phyloP scores from a whole-genome alignment of 352 stramenopile genomes.

The Lagenidium giganteum region DNA sequence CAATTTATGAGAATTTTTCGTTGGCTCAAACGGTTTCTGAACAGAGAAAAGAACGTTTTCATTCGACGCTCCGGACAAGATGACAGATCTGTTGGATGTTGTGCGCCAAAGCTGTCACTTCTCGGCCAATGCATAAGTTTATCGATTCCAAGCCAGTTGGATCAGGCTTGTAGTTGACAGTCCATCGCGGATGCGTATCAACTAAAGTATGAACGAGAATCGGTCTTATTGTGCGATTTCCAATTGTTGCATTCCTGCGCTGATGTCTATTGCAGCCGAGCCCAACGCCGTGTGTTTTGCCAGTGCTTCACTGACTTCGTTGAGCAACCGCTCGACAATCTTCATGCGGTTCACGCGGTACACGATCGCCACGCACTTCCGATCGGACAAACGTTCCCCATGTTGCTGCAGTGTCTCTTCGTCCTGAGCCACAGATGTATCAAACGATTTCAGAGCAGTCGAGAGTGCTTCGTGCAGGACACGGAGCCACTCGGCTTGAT shows the following conservation, averaged over 20 bases:
- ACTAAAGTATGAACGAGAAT: no score
- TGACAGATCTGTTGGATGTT: slow-evolving; percentile 37
- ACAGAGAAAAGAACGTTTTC: slow-evolving; percentile 69
- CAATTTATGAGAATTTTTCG: background rate
- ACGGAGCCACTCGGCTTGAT: slow-evolving; percentile 20
- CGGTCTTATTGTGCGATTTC: no score
- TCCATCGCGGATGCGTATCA: no score
- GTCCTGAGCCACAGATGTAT: slow-evolving; percentile 16
- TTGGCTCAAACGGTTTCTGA: no score
- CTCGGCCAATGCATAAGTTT: no score
- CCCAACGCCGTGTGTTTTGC: no score
- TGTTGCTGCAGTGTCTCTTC: slow-evolving; percentile 17
- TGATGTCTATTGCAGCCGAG: no score
- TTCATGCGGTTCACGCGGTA: slow-evolving; percentile 41
- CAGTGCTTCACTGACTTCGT: slow-evolving; percentile 32
- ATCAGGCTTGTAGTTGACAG: no score
- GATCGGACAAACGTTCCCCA: slow-evolving; percentile 11
- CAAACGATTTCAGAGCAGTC: slow-evolving; percentile 14
- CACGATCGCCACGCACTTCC: slow-evolving; percentile 31
- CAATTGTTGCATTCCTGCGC: no score
- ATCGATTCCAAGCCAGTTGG: no score
- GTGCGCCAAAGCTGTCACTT: slow-evolving; percentile 38
- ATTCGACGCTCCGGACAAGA: slow-evolving; percentile 47
- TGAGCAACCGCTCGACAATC: slow-evolving; percentile 29
- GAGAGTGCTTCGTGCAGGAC: slow-evolving; percentile 18